Base-by-base conservation (phyloP, 345 rosid genomes). In the Eucalyptus regnans region DNA sequence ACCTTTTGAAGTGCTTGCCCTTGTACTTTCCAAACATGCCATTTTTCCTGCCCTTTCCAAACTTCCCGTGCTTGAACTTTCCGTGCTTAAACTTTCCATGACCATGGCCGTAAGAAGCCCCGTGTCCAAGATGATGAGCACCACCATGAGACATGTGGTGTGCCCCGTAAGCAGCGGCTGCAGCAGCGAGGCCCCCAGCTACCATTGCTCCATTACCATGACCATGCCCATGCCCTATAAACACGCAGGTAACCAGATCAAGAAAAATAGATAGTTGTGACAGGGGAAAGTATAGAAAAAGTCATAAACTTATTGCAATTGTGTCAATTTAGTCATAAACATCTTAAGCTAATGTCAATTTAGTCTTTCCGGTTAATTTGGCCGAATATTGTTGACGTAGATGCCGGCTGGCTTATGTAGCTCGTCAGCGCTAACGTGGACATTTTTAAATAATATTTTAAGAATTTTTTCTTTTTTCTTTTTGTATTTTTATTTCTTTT, bases 151-250 rank as follows among this genome's bases (percentile, higher is more conserved):
- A 48, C 86, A 95, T 11, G 68, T 94, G 97, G 91, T 95, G 97
- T 87, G 97, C 95, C 88, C 96, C 93, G 48, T 94, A 97, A 56
- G 94, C 95, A 15, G 96, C 95, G 5, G 97, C 98, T 0, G 96
- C 98, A 12, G 94, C 97, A 1, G 98, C 96, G 4, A 92, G 95
- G 16, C 95, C 97, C 83, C 99, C 99, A 11, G 94, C 97, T 84
- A 97, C 33, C 71, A 96, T 11, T 23, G 92, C 88, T 91, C 98
- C 99, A 90, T 96, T 87, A 60, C 96, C 92, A 91, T 64, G 48
- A 51, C 95, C 92, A 86, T 89, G 48, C 43, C 95, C 92, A 79
- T 89, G 93, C 49, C 95, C 96, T 94, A 92, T 86, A 86, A 89
- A 64, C 10, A 64, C 3, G 20, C 76, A 64, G 5, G 76, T 33